Percentiles rank a stretch among this genome's conserved stretches.
Evolutionary conservation across 306 rosid genomes (phyloP).

Genomic region (Cercis canadensis): DNA sequence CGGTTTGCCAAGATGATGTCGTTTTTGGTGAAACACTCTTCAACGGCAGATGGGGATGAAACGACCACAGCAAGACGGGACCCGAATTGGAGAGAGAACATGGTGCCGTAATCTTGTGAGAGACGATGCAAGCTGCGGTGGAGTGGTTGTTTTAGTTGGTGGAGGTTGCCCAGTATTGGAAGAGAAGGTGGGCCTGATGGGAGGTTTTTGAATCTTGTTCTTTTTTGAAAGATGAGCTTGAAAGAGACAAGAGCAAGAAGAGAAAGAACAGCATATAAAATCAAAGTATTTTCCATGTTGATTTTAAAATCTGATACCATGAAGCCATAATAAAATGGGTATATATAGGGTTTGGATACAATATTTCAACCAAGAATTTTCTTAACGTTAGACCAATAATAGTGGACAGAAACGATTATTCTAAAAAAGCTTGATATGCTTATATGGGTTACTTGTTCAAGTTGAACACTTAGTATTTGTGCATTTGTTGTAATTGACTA

Average conservation of each 20-base stretch:
- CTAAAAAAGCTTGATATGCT: too few relatives aligned
- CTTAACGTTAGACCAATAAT: too few relatives aligned
- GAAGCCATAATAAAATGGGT: too few relatives aligned
- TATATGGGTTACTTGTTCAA: too few relatives aligned
- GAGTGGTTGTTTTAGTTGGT: constrained; percentile 47
- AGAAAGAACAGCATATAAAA: not conserved
- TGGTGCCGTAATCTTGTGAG: constrained; percentile 51
- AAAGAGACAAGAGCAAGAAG: constrained; percentile 18
- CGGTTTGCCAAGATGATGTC: constrained; percentile 68
- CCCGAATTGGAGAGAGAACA: constrained; percentile 43
- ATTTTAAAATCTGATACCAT: too few relatives aligned
- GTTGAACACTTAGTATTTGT: too few relatives aligned
- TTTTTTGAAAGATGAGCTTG: constrained; percentile 25
- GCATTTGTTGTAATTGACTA: too few relatives aligned
- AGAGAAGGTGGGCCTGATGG: constrained; percentile 62
- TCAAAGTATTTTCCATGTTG: too few relatives aligned
- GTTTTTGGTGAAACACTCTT: constrained; percentile 78
- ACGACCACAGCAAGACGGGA: constrained; percentile 44
- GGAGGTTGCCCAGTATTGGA: constrained; percentile 71
- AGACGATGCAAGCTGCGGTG: constrained; percentile 44
- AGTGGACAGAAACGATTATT: too few relatives aligned
- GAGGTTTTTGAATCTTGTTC: constrained; percentile 38
- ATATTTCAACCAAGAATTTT: too few relatives aligned
- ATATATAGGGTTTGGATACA: too few relatives aligned
- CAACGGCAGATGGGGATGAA: constrained; percentile 50